phyloP scores from a whole-genome alignment of 176 grass and related monocot species.

The Zoysia pacifica region DNA sequence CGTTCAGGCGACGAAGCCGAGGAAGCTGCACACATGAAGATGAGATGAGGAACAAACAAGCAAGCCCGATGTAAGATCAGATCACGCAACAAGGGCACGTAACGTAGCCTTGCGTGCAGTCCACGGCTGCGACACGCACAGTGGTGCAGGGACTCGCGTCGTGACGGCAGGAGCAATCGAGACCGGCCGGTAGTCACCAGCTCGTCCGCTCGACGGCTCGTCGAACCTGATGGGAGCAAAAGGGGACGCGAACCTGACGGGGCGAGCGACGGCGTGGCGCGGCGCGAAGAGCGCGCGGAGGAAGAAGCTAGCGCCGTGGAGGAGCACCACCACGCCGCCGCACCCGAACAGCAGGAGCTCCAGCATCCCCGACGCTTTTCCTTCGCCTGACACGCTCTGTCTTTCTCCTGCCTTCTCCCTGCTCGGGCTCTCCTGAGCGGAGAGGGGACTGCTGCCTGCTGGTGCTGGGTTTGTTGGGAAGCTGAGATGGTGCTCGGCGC shows the following conservation, averaged over 20 bases:
- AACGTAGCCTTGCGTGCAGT: not conserved
- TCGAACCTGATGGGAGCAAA: too few species aligned
- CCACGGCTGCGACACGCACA: not conserved
- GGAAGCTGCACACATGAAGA: slow-evolving; percentile 37
- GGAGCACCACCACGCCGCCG: slow-evolving; percentile 54
- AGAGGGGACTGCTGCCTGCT: not conserved
- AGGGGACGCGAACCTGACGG: slow-evolving; percentile 35
- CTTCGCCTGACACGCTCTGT: not conserved
- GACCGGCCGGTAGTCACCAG: too few species aligned
- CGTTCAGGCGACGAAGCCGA: slow-evolving; percentile 43
- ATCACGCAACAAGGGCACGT: not conserved
- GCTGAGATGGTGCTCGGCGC: not conserved
- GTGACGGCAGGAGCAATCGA: too few species aligned
- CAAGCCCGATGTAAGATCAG: not conserved
- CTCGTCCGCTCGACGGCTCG: too few species aligned
- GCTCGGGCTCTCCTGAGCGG: too few species aligned
- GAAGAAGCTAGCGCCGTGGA: slow-evolving; percentile 60
- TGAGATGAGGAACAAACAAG: not conserved
- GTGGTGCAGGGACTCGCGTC: too few species aligned
- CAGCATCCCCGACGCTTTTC: slow-evolving; percentile 22
- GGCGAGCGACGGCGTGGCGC: slow-evolving; percentile 43
- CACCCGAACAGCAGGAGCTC: slow-evolving; percentile 50
- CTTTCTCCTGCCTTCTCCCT: not conserved
- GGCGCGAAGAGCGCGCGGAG: slow-evolving; percentile 48
- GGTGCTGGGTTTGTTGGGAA: too few species aligned